A percentile compares a stretch with the other conserved stretches of the same genome.
These are phyloP conservation scores for Immersiella caudata DNA, from an alignment of 495 filamentous ascomycete species.

Conservation along the genomic window DNA sequence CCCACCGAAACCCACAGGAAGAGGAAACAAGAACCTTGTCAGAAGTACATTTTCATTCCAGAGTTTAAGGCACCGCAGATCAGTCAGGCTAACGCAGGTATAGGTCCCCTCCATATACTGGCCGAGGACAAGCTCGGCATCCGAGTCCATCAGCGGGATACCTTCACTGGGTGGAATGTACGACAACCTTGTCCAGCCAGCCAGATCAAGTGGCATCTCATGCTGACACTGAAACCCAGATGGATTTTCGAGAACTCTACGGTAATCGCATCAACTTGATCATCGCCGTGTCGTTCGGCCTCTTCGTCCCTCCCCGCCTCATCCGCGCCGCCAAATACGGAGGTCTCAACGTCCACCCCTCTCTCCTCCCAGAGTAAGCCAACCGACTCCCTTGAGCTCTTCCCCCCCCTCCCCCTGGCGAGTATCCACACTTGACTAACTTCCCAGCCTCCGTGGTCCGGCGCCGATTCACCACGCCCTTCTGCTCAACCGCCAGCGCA, in stretches of 20 bases:
- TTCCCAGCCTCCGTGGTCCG: constrained; percentile 66
- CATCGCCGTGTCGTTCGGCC: constrained; percentile 93
- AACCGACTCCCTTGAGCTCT: too few species aligned
- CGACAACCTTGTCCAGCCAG: constrained; percentile 9
- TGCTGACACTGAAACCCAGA: constrained; percentile 39
- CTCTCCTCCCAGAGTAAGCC: constrained; percentile 80
- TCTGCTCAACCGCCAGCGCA: constrained; percentile 55
- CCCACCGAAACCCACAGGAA: constrained; percentile 72
- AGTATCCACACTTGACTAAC: too few species aligned
- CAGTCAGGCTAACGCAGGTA: neutral
- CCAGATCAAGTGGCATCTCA: neutral
- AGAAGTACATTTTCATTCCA: constrained; percentile 57
- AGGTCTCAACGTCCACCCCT: constrained; percentile 92
- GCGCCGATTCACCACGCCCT: constrained; percentile 81
- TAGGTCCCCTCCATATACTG: constrained; percentile 74
- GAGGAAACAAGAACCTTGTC: constrained; percentile 69
- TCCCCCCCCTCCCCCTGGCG: too few species aligned
- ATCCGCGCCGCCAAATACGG: constrained; percentile 72
- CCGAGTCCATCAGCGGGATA: constrained; percentile 76
- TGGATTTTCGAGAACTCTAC: constrained; percentile 57
- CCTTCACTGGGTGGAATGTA: constrained; percentile 82
- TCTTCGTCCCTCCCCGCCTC: constrained; percentile 79
- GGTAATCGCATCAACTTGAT: constrained; percentile 72
- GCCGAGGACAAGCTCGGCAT: constrained; percentile 62
- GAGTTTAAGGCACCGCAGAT: neutral